These are phyloP conservation scores for Solanum clarkiae DNA, from an alignment of 257 asterid genomes.

Conservation along the genomic window DNA sequence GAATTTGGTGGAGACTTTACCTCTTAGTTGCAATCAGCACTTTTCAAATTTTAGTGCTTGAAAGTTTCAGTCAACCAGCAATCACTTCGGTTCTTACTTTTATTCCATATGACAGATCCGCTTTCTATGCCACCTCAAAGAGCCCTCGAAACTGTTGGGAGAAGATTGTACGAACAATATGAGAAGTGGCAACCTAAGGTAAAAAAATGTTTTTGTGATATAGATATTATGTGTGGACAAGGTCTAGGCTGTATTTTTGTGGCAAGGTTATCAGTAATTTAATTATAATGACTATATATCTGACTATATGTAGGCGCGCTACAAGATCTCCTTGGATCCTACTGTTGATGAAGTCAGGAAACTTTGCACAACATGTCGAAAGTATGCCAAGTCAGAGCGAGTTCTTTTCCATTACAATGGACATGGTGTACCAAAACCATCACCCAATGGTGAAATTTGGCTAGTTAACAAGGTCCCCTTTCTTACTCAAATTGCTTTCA, in stretches of 20 bases:
- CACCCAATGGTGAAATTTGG: constrained; percentile 91
- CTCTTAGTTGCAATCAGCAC: neutral
- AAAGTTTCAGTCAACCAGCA: neutral
- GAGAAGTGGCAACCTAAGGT: constrained; percentile 84
- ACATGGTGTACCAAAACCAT: constrained; percentile 98
- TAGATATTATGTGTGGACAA: neutral
- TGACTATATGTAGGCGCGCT: constrained; percentile 51
- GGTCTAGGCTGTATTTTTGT: neutral
- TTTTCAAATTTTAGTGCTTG: neutral
- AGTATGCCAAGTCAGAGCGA: constrained; percentile 89
- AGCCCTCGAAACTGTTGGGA: constrained; percentile 50
- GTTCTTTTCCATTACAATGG: constrained; percentile 97
- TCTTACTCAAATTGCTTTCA: neutral
- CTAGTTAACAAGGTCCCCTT: constrained; percentile 71
- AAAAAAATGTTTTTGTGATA: constrained; percentile 4
- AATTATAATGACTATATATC: neutral
- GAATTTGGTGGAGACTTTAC: neutral
- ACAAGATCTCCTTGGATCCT: constrained; percentile 79
- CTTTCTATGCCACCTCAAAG: constrained; percentile 53
- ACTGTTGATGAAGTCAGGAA: constrained; percentile 95
- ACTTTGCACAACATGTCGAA: constrained; percentile 87
- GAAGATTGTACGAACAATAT: constrained; percentile 40
- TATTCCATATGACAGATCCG: constrained; percentile 41
- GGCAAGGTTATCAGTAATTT: neutral
- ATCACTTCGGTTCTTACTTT: neutral